Percentiles rank a stretch among this genome's conserved stretches.
These are phyloP conservation scores for Nannizziopsis arthrosporioides DNA, from an alignment of 2,329 filamentous ascomycete genomes.

Conservation along the genomic window DNA sequence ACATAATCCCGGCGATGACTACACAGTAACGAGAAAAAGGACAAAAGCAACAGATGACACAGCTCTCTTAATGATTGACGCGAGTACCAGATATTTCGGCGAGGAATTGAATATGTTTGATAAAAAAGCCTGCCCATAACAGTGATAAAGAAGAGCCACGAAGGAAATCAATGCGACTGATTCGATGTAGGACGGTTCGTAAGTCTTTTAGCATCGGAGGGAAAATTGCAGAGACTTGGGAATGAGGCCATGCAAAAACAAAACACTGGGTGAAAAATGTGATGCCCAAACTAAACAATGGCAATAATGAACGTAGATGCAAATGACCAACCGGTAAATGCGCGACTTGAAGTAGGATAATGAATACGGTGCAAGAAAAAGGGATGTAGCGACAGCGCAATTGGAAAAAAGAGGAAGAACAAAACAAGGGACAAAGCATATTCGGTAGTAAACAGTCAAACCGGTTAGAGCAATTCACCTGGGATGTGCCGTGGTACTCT, in stretches of 20 bases:
- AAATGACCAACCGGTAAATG: background rate
- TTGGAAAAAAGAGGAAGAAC: no score
- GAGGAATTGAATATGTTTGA: no score
- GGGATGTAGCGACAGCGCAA: background rate
- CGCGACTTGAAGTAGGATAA: constrained; percentile 1
- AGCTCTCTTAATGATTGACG: background rate
- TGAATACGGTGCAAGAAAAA: background rate
- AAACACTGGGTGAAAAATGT: background rate
- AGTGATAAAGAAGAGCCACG: background rate
- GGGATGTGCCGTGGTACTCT: no score
- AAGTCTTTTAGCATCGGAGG: no score
- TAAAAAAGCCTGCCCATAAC: background rate
- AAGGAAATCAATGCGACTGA: background rate
- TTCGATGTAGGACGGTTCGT: no score
- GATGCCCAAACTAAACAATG: background rate
- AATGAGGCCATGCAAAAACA: background rate
- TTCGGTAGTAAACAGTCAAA: no score
- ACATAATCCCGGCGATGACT: no score
- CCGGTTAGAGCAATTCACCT: no score
- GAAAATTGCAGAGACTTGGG: background rate
- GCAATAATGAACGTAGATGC: background rate
- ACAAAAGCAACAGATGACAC: background rate
- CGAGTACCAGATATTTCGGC: no score
- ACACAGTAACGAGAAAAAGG: background rate
- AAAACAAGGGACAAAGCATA: background rate